phyloP scores from a whole-genome alignment of 2,329 filamentous ascomycete genomes.

The Phialophora verrucosa region DNA sequence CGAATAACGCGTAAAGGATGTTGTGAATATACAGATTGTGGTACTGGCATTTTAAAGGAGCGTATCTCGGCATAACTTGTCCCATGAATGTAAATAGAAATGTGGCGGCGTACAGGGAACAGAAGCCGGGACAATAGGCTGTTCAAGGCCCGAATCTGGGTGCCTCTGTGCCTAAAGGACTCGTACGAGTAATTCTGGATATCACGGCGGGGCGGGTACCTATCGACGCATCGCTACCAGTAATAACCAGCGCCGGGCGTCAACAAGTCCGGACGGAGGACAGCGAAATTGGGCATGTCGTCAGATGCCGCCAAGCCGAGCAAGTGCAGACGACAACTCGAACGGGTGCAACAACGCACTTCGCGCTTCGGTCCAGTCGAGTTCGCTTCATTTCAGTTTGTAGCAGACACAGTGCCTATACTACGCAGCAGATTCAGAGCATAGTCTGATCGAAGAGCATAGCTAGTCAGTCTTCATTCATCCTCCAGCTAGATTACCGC shows the following conservation, averaged over 20 bases:
- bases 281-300: slow-evolving; percentile 11
- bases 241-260: background rate
- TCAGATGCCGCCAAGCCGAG: slow-evolving; percentile 11
- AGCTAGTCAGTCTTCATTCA: slow-evolving; percentile 2
- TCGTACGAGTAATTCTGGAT: background rate
- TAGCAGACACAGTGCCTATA: background rate
- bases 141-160: background rate
- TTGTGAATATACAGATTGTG: no score
- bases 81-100: slow-evolving; percentile 5
- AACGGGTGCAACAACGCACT: slow-evolving; percentile 2
- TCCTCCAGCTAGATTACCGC: slow-evolving; percentile 1
- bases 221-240: background rate
- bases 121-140: background rate
- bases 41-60: no score
- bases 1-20: no score
- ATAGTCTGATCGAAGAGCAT: background rate
- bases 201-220: background rate
- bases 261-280: background rate
- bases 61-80: background rate
- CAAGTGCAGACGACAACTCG: slow-evolving; percentile 2
- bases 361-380: background rate
- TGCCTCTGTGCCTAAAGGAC: background rate
- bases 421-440: background rate
- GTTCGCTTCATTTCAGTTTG: background rate
- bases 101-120: background rate